Percentiles rank a stretch among this genome's conserved stretches.
These are phyloP conservation scores for Collybiopsis confluens DNA, from an alignment of 768 basidiomycete species.

Conservation along the genomic window DNA sequence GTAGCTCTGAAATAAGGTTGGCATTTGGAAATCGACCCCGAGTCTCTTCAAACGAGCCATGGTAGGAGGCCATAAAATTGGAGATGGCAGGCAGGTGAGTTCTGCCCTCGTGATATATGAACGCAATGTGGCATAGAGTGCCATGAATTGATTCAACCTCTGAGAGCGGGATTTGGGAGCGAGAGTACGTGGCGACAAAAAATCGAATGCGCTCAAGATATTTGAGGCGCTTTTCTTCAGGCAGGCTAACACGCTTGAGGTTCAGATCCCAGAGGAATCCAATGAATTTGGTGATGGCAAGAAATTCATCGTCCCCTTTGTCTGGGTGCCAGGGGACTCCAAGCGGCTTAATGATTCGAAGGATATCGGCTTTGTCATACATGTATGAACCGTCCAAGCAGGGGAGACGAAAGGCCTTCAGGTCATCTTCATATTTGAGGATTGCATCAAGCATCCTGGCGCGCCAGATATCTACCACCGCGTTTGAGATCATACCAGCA, in stretches of 20 bases:
- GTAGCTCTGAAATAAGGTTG: conserved; percentile 21
- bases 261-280: conserved; percentile 27
- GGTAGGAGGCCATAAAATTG: conserved; percentile 21
- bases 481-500: conserved; percentile 11
- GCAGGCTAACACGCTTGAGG: conserved; percentile 17
- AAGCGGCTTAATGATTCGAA: conserved; percentile 11
- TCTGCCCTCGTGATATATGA: conserved; percentile 22
- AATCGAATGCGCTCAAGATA: conserved; percentile 13
- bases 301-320: conserved; percentile 22
- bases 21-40: conserved; percentile 13
- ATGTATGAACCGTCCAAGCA: background rate
- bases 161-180: background rate
- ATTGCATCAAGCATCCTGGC: background rate
- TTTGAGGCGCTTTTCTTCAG: conserved; percentile 21
- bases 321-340: conserved; percentile 20
- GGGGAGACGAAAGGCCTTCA: conserved; percentile 17
- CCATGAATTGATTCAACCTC: conserved; percentile 21
- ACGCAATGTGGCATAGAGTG: conserved; percentile 27
- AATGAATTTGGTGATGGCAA: conserved; percentile 16
- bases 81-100: conserved; percentile 23
- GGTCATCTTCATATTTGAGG: conserved; percentile 30
- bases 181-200: conserved; percentile 9
- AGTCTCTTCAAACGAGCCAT: background rate
- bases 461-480: conserved; percentile 11
- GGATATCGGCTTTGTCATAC: conserved; percentile 6